Evolutionary conservation across 495 filamentous ascomycete genomes (phyloP).

Genomic region (Penicillium cinerascens): DNA sequence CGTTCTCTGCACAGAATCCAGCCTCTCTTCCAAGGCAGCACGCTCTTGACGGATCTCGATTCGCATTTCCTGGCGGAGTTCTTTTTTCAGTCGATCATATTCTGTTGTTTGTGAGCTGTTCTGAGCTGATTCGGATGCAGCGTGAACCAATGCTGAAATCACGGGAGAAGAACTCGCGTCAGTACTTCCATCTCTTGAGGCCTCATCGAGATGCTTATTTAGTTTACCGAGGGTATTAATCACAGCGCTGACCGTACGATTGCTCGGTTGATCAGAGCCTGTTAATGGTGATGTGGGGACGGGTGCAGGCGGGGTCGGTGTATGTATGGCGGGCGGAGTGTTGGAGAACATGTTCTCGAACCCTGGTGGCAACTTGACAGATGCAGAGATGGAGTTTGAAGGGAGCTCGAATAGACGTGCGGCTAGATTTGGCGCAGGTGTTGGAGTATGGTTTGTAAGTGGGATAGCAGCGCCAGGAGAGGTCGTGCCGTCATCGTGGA

Average conservation of each 20-base stretch:
- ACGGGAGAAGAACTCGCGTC: slow-evolving; percentile 20
- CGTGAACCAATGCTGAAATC: slow-evolving; percentile 21
- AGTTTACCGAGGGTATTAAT: slow-evolving; percentile 38
- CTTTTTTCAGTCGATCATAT: slow-evolving; percentile 30
- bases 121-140: slow-evolving; percentile 15
- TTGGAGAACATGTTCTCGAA: slow-evolving; percentile 40
- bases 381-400: slow-evolving; percentile 1
- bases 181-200: slow-evolving; percentile 7
- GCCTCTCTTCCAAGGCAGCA: slow-evolving; percentile 31
- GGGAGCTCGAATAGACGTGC: not conserved
- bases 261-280: not conserved
- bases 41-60: slow-evolving; percentile 31
- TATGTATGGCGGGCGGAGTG: not conserved
- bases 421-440: not conserved
- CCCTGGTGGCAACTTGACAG: slow-evolving; percentile 34
- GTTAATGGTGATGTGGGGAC: not conserved
- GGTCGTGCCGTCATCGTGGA: not conserved
- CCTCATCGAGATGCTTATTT: slow-evolving; percentile 37
- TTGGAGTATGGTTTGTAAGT: not conserved
- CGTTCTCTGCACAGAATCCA: slow-evolving; percentile 41
- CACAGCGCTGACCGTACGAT: slow-evolving; percentile 30
- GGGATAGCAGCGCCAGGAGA: not conserved
- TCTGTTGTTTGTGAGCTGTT: slow-evolving; percentile 1
- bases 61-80: slow-evolving; percentile 35
- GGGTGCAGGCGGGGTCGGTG: not conserved